Evolutionary conservation across 805 yeast species (phyloP), one percentile per base, ranked within the genome.

Genomic region (Isabelozyma heimii): DNA sequence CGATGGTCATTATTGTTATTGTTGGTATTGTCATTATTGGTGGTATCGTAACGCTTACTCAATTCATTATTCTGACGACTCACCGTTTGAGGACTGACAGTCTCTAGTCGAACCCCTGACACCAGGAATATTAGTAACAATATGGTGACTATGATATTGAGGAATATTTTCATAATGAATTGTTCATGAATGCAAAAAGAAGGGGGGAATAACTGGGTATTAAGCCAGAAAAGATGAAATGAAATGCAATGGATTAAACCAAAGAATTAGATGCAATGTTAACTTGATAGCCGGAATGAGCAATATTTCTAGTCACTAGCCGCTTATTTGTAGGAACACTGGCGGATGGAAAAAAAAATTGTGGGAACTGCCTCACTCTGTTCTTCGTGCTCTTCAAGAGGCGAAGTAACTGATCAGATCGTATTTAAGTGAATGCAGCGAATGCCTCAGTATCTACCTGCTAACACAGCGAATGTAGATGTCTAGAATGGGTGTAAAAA

Each of bases 1-100:
- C 61, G 52, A 48, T 52, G 43, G 26, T 30, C 43, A 43, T 15
- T 42, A 37, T 20, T 42, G 38, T 27, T 14, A 35, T 48, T 26
- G 55, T 35, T 8, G 47, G 43, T 12, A 27, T 35, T 20, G 16
- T 42, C 12, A 43, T 40, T 28, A 35, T 44, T 17, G 40, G 41
- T 8, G 40, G 24, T 5, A 30, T 42, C 37, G 37, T 37, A 8
- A n/a, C 39, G 44, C 26, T 33, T 38, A 5, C 45, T 46, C 20
- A 27, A 16, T 33, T 15, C 43, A 12, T 45, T 44, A 28, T 28
- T 44, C 13, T 44, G 38, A 9, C 35, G 26, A 12, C 14, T 47
- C 40, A 13, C 43, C 35, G 47, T 38, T 37, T 44, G 38, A 9
- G 40, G 16, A 12, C 14, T 47, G 27, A 13, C 43, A 27, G 47